Percentiles rank a stretch among this genome's conserved stretches.
Evolutionary conservation across 106 monocot genomes (phyloP).

Genomic region (Allium cepa): DNA sequence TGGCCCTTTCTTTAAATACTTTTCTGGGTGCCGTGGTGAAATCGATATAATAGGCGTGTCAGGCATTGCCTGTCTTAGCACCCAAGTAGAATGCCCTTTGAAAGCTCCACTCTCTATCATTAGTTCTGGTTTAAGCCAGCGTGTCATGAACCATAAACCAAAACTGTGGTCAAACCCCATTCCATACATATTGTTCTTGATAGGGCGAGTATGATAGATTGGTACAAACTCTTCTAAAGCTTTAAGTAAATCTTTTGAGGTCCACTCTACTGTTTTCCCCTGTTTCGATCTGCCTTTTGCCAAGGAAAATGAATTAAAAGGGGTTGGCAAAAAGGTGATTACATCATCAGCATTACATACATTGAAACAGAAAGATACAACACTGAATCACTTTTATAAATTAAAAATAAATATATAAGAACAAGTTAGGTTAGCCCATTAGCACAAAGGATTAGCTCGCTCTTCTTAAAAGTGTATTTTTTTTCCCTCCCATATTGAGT

Average conservation of each 20-base stretch:
- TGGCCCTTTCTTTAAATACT: slow-evolving; percentile 87
- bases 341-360: too few relatives aligned
- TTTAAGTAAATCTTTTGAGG: slow-evolving; percentile 69
- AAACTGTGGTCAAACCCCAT: slow-evolving; percentile 99
- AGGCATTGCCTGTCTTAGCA: slow-evolving; percentile 87
- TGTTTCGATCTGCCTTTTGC: slow-evolving; percentile 98
- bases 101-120: slow-evolving; percentile 98
- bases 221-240: slow-evolving; percentile 94
- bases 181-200: slow-evolving; percentile 96
- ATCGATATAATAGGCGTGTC: slow-evolving; percentile 67
- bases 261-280: slow-evolving; percentile 82
- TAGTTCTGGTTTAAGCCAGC: slow-evolving; percentile 83
- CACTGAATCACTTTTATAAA: too few relatives aligned
- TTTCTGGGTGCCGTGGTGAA: slow-evolving; percentile 81
- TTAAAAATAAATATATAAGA: too few relatives aligned
- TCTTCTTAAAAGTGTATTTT: too few relatives aligned
- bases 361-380: too few relatives aligned
- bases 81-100: slow-evolving; percentile 97
- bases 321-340: neutral
- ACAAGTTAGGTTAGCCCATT: too few relatives aligned
- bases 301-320: slow-evolving; percentile 32
- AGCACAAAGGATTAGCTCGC: too few relatives aligned
- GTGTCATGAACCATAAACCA: slow-evolving; percentile 93
- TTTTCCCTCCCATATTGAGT: too few relatives aligned
- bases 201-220: slow-evolving; percentile 85